Evolutionary conservation across 352 stramenopile genomes (phyloP), one percentile per base, ranked within the genome.

Genomic region (Globisporangium spinosum): DNA sequence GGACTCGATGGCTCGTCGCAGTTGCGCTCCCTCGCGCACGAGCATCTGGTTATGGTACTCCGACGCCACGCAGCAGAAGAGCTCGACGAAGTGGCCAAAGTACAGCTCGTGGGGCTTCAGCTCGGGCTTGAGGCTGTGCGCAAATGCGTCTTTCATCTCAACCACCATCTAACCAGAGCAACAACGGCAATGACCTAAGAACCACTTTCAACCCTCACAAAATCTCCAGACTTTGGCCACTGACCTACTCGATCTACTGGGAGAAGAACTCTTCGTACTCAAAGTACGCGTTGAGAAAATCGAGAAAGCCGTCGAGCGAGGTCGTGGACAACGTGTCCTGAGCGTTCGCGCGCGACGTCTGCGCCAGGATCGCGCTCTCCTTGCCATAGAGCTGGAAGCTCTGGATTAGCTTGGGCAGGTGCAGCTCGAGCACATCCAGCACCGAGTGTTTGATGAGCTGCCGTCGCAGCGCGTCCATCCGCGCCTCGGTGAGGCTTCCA

Each of bases 221-320:
- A 17, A 57, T 9, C 4, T 43, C 35, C 35, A 43, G 15, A 43
- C 2, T n/a, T 32, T 32, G 27, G 2, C 27, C 27, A 51, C 72
- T 59, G 47, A 85, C 79, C 15, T 74, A 57, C 15, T 74, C 38
- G 43, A 88, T 66, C 3, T 85, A 66, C 20, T 78, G 60, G 12
- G 82, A 89, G n/a, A 90, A 77, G 54, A 71, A 91, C 53, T 86
- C 83, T 38, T 89, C 83, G 70, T 90, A 90, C 70, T 91, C 80
- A 58, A 94, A 87, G 62, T 94, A 91, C 9, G 79, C 85, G 53
- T 86, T 90, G 29, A 92, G 74, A 47, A 94, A 94, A 60, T 94
- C 82, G 51, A 90, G 71, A 65, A 94, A 90, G 0, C 82, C 83
- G 15, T 91, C 80, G 13, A 91, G 60, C 25, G 82, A 84, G 27